Percentiles rank a stretch among this genome's conserved stretches.
phyloP scores from a whole-genome alignment of 768 basidiomycete species.

The Tricholoma furcatifolium region DNA sequence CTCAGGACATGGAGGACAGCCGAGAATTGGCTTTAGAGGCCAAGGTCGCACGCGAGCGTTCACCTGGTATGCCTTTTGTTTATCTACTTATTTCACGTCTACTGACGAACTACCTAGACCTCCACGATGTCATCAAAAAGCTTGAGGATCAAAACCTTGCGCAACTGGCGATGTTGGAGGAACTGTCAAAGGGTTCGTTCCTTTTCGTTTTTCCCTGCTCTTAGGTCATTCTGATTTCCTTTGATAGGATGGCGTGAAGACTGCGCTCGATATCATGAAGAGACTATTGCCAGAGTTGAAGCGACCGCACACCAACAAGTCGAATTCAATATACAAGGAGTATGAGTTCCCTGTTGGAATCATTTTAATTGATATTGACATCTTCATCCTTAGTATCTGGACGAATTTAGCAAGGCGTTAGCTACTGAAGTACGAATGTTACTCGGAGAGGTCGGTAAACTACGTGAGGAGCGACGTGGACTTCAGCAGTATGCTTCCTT shows the following conservation, averaged over 20 bases:
- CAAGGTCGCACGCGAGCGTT: conserved; percentile 47
- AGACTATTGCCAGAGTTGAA: conserved; percentile 65
- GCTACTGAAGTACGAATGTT: conserved; percentile 83
- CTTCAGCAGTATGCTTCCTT: conserved; percentile 67
- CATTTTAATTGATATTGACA: background rate
- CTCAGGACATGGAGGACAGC: conserved; percentile 54
- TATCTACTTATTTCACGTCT: background rate
- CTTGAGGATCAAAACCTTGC: conserved; percentile 59
- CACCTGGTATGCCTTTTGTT: conserved; percentile 47
- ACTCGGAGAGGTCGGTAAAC: conserved; percentile 78
- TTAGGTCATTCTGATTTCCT: conserved; percentile 5
- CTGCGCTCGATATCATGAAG: conserved; percentile 59
- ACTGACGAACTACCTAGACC: conserved; percentile 33
- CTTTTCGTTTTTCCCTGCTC: background rate
- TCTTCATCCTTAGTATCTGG: conserved; percentile 57
- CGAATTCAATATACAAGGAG: conserved; percentile 81
- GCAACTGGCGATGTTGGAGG: conserved; percentile 52
- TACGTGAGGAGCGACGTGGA: conserved; percentile 75
- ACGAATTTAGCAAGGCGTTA: conserved; percentile 84
- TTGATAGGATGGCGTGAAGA: conserved; percentile 66
- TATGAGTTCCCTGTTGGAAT: conserved; percentile 32
- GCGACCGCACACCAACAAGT: conserved; percentile 75
- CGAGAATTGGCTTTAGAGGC: conserved; percentile 52
- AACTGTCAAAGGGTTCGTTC: conserved; percentile 57
- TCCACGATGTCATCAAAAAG: conserved; percentile 61